Conservation (phyloP, 768 basidiomycete genomes). For the Butyriboletus loyo region DNA sequence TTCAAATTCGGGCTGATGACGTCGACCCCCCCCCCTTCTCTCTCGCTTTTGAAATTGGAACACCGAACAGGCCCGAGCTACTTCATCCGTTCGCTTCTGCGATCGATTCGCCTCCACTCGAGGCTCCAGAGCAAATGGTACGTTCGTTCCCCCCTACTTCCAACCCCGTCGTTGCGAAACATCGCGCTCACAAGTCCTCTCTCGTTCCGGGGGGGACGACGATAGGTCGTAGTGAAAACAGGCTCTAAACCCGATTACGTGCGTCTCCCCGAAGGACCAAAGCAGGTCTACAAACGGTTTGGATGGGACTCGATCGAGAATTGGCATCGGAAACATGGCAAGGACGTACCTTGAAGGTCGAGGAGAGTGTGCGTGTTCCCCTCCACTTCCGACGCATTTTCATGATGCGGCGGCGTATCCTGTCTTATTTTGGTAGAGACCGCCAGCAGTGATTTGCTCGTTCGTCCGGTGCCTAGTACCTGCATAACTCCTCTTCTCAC, state of each 20-base stretch:
- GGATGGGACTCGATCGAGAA: slow-evolving; percentile 47
- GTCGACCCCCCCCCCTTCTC: too few species aligned
- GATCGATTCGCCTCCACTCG: slow-evolving; percentile 59
- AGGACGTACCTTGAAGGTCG: slow-evolving; percentile 38
- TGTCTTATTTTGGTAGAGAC: not conserved
- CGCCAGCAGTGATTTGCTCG: too few species aligned
- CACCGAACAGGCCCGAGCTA: slow-evolving; percentile 55
- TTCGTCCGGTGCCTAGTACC: too few species aligned
- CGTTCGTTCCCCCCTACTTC: slow-evolving; percentile 8
- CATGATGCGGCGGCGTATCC: not conserved
- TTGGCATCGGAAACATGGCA: slow-evolving; percentile 56
- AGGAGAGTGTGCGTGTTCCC: not conserved
- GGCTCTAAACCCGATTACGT: slow-evolving; percentile 59
- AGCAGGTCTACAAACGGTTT: slow-evolving; percentile 45
- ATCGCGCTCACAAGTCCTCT: too few species aligned
- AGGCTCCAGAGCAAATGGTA: slow-evolving; percentile 50
- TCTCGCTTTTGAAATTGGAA: too few species aligned
- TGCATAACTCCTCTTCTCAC: too few species aligned
- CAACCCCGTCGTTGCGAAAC: too few species aligned
- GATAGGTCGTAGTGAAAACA: slow-evolving; percentile 43
- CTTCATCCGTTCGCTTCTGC: slow-evolving; percentile 69
- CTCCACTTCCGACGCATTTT: not conserved
- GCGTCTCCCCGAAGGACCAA: slow-evolving; percentile 57
- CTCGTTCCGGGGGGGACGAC: not conserved
- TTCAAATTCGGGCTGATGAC: too few species aligned